phyloP scores from a whole-genome alignment of 139 green algal genomes.

The Micractinium sp. region DNA sequence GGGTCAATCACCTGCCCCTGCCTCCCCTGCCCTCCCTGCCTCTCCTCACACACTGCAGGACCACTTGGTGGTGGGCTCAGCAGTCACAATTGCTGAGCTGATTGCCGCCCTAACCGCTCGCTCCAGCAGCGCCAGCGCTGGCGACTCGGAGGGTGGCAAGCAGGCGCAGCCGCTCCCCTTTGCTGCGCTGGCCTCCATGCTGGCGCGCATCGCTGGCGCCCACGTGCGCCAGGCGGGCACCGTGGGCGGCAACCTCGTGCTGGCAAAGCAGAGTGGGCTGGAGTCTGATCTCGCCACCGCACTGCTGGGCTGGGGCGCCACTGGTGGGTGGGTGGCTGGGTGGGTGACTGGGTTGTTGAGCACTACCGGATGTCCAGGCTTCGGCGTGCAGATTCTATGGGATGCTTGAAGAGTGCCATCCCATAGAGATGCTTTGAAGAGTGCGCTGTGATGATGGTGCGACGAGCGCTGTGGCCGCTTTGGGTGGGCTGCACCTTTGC shows the following conservation, averaged over 20 bases:
- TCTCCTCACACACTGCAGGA: not conserved
- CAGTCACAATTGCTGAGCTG: constrained; percentile 49
- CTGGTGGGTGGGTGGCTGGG: not conserved
- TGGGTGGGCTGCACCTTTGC: no score
- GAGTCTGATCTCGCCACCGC: constrained; percentile 66
- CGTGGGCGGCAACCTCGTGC: constrained; percentile 73
- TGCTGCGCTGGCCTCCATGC: constrained; percentile 40
- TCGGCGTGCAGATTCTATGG: no score
- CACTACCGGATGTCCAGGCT: no score
- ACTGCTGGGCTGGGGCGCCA: constrained; percentile 58
- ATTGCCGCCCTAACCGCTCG: not conserved
- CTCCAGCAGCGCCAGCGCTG: not conserved
- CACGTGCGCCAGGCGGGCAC: constrained; percentile 75
- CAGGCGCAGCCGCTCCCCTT: not conserved
- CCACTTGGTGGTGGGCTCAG: constrained; percentile 42
- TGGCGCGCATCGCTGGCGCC: constrained; percentile 63
- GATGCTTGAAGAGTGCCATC: no score
- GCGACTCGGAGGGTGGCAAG: not conserved
- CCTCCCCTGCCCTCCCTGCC: not conserved
- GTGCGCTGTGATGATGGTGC: no score
- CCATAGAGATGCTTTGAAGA: no score
- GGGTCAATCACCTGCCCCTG: not conserved
- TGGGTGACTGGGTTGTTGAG: not conserved
- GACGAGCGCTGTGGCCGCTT: not conserved
- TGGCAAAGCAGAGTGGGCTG: constrained; percentile 45